Conservation (phyloP, 78 protist genomes). For the Dictyostelium brefeldianum region DNA sequence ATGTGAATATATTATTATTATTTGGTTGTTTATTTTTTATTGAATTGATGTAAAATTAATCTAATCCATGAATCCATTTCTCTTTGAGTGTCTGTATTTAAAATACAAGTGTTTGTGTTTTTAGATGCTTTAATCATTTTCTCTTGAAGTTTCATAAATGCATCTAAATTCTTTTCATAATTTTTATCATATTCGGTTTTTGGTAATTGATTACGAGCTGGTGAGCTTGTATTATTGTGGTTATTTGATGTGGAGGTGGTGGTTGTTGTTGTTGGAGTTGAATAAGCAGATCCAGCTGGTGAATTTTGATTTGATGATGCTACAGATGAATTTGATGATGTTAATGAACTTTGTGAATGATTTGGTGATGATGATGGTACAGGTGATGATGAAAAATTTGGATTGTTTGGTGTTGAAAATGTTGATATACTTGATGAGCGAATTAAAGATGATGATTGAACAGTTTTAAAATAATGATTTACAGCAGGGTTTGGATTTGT, state of each 20-base stretch:
- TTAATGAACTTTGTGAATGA: neutral
- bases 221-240: neutral
- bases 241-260: neutral
- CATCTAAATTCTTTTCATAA: slow-evolving; percentile 17
- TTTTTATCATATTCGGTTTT: slow-evolving; percentile 17
- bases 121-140: slow-evolving; percentile 73
- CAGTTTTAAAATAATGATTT: slow-evolving; percentile 40
- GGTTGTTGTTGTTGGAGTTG: slow-evolving; percentile 25
- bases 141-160: slow-evolving; percentile 50
- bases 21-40: neutral
- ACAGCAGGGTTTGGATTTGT: neutral
- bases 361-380: neutral
- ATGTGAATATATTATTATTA: too few relatives aligned
- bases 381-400: neutral
- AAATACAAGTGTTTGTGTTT: slow-evolving; percentile 33
- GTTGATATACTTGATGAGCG: slow-evolving; percentile 70
- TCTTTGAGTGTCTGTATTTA: slow-evolving; percentile 61
- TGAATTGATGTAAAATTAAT: slow-evolving; percentile 38
- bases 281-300: slow-evolving; percentile 7
- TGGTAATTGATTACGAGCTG: slow-evolving; percentile 5
- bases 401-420: slow-evolving; percentile 42
- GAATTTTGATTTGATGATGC: slow-evolving; percentile 6
- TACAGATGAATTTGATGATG: slow-evolving; percentile 14
- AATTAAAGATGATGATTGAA: slow-evolving; percentile 15
- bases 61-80: slow-evolving; percentile 78